Evolutionary conservation across 352 stramenopile species (phyloP).

Genomic region (Globisporangium acanthophoron): DNA sequence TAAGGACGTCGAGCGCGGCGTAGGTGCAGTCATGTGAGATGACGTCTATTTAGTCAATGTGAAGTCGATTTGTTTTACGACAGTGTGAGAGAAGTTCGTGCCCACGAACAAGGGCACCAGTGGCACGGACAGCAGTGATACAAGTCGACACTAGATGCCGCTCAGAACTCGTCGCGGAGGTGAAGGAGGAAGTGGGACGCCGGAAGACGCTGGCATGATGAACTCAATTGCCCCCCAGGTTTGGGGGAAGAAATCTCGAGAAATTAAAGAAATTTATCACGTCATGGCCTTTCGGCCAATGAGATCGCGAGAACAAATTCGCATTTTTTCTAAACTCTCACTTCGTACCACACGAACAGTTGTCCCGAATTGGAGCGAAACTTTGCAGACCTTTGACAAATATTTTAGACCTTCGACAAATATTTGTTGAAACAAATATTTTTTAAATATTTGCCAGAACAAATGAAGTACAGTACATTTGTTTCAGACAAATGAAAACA

Average conservation of each 20-base stretch:
- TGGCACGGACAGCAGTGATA: too few species aligned
- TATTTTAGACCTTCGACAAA: too few species aligned
- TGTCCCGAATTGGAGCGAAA: neutral
- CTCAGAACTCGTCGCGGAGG: too few species aligned
- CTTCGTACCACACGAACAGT: neutral
- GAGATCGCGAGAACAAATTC: neutral
- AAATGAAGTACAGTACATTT: too few species aligned
- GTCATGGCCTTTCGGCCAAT: constrained; percentile 68
- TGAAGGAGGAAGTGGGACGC: too few species aligned
- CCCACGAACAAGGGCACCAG: too few species aligned
- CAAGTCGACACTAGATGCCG: too few species aligned
- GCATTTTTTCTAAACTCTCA: neutral
- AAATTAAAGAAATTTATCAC: constrained; percentile 90
- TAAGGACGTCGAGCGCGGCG: neutral
- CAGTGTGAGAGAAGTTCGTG: too few species aligned
- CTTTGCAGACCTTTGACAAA: too few species aligned
- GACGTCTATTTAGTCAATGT: neutral
- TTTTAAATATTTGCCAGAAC: too few species aligned
- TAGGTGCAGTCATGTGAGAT: neutral
- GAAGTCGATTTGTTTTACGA: neutral
- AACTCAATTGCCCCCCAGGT: constrained; percentile 17
- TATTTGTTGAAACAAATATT: too few species aligned
- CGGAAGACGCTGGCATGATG: neutral
- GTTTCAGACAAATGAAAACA: too few species aligned
- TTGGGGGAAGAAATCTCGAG: constrained; percentile 49